Base-by-base conservation (phyloP, 2,329 filamentous ascomycete species). In the Colletotrichum falcatum region DNA sequence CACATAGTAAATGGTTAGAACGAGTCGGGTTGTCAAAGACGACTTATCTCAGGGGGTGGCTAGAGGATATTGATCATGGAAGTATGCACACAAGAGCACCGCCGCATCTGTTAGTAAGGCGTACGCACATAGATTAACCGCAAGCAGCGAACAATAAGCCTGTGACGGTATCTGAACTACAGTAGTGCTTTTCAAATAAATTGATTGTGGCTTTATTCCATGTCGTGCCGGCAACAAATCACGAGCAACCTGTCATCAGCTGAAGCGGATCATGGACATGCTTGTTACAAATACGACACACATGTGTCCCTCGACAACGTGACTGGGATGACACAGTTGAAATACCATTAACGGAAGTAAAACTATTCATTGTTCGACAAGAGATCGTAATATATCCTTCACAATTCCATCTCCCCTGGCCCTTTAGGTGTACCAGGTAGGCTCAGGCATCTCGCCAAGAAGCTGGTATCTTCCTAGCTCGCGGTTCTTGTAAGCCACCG, bases 401-500 rank as follows among this genome's bases (percentile, higher is more conserved):
- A 5, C 1, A 11, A 12, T 16, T 23, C 6, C 2, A 51, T 18
- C 0, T 16, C 53, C 33, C 6, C 20, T 9, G 11, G 8, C 14
- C 16, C 7, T 33, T 72, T 59, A 89, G 23, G 88, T 91, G 75
- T 90, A 91, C 89, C 89, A 91, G 5, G 86, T 88, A 18, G 87
- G 84, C 77, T 86, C 83, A 0, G 89, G 89, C 14, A 86, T 75
- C 79, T 91, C 87, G 18, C 82, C 83, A 60, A 91, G 74, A 65
- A 92, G 74, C 48, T 85, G 81, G 75, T 84, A 91, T 28, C 86
- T 79, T 0, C 89, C 89, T 61, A 91, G 74, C 78, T 92, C 89
- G 3, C 86, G 79, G 66, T 90, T 89, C 83, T 91, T 91, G 74
- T 91, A 91, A 30, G 89, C 87, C 35, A 92, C 89, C 0, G 89